Conservation (phyloP, 352 stramenopile genomes). For the Globisporangium canariense region DNA sequence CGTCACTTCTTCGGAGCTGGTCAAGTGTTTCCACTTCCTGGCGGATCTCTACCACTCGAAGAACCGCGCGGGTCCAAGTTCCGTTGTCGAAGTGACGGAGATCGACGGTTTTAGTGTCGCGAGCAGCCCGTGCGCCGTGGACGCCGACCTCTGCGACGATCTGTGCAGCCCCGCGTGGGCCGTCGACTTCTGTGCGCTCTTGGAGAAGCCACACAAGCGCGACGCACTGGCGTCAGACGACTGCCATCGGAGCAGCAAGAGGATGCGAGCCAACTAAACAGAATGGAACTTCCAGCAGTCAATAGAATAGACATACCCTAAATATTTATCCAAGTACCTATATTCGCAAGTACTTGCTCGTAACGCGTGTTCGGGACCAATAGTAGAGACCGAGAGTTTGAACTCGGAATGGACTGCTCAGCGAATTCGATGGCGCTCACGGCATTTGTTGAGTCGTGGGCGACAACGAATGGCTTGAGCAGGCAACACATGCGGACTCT, state of each 20-base stretch:
- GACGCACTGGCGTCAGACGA: not conserved
- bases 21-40: constrained; percentile 13
- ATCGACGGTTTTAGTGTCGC: constrained; percentile 7
- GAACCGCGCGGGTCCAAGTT: not conserved
- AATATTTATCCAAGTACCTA: constrained; percentile 6
- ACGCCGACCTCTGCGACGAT: constrained; percentile 7
- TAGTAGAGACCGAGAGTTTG: too few relatives aligned
- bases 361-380: too few relatives aligned
- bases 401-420: too few relatives aligned
- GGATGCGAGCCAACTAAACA: not conserved
- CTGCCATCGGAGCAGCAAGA: not conserved
- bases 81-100: constrained; percentile 11
- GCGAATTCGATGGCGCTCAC: too few relatives aligned
- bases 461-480: not conserved
- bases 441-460: not conserved
- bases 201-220: not conserved
- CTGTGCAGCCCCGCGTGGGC: constrained; percentile 5
- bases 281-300: not conserved
- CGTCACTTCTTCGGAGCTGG: constrained; percentile 1
- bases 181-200: constrained; percentile 8
- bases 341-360: too few relatives aligned
- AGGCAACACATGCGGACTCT: not conserved
- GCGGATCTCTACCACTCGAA: constrained; percentile 1
- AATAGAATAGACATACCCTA: not conserved
- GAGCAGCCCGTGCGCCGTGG: constrained; percentile 12